Base-by-base conservation (phyloP, 2,329 filamentous ascomycete species). In the Sarocladium brachiariae region DNA sequence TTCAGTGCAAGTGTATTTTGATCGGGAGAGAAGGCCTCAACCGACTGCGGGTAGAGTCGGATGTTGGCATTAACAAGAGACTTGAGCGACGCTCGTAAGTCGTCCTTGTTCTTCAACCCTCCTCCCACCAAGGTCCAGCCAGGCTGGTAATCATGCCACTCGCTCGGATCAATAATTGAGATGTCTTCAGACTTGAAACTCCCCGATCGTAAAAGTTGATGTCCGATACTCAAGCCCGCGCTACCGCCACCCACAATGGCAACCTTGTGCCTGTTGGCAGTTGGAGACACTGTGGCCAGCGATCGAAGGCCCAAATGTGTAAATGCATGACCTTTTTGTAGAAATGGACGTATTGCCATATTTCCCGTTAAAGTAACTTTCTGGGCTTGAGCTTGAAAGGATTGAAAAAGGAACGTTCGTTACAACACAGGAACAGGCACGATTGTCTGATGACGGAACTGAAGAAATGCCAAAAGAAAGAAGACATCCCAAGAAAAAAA, bases 81-180 rank as follows among this genome's bases (percentile, higher is more conserved):
- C 4, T 67, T 58, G 34, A 84, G 60, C 1, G 75, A 75, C 51
- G 67, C 64, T 43, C 74, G 73, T 51, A 86, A 65, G 21, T 83
- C 74, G 55, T 83, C 69, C 60, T 81, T 82, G 43, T 70, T 74
- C 64, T 85, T 85, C 34, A 86, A 70, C 3, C 83, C 83, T 34
- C 78, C 81, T 38, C 82, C 83, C 2, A 86, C 83, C 1, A 86
- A 70, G 2, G 83, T 86, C 82, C 82, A 86, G 50, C 83, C 83
- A 1, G 83, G 81, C 63, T 86, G 83, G 61, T 85, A 86, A 66
- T 86, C 73, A 60, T 86, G 82, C 71, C 74, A 82, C 55, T 67
- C 61, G 1, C 82, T 73, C 0, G 83, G 83, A 55, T 86, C 83
- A 38, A 86, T 66, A 23, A 86, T 58, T 24, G 83, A 82, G 53